phyloP scores from a whole-genome alignment of 169 alveolate species.

The Babesia gibsoni region DNA sequence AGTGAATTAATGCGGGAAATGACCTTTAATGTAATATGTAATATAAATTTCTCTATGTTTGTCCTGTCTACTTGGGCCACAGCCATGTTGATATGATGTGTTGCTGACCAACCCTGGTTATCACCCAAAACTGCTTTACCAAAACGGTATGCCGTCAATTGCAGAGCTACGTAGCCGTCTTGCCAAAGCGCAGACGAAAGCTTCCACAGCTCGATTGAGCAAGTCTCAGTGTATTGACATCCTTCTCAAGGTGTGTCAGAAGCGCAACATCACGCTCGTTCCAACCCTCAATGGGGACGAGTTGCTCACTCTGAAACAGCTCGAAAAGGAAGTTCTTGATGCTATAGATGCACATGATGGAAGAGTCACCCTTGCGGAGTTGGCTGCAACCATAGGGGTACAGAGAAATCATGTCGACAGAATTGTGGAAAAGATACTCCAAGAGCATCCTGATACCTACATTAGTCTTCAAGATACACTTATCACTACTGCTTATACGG shows the following conservation, averaged over 20 bases:
- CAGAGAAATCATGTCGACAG: slow-evolving; percentile 53
- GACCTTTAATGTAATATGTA: too few species aligned
- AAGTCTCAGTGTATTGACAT: slow-evolving; percentile 60
- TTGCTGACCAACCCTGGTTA: neutral
- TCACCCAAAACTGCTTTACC: neutral
- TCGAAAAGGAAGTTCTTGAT: slow-evolving; percentile 27
- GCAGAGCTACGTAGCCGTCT: slow-evolving; percentile 55
- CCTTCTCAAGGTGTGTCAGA: slow-evolving; percentile 54
- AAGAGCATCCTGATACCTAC: neutral
- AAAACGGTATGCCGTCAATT: slow-evolving; percentile 37
- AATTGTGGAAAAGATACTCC: slow-evolving; percentile 23
- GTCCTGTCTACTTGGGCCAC: neutral
- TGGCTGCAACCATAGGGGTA: slow-evolving; percentile 31
- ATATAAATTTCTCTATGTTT: neutral
- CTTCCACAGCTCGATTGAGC: slow-evolving; percentile 39
- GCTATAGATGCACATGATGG: slow-evolving; percentile 45
- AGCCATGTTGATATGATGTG: neutral
- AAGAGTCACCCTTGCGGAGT: slow-evolving; percentile 37
- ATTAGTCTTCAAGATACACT: slow-evolving; percentile 37
- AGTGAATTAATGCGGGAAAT: too few species aligned
- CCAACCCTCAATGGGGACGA: slow-evolving; percentile 49
- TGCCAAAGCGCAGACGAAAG: slow-evolving; percentile 51
- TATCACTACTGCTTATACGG: slow-evolving; percentile 25
- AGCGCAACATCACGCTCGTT: slow-evolving; percentile 34
- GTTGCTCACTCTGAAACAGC: slow-evolving; percentile 53